Evolutionary conservation across 2,329 filamentous ascomycete species (phyloP).

Genomic region (Ophiocordyceps camponoti-rufipedis): DNA sequence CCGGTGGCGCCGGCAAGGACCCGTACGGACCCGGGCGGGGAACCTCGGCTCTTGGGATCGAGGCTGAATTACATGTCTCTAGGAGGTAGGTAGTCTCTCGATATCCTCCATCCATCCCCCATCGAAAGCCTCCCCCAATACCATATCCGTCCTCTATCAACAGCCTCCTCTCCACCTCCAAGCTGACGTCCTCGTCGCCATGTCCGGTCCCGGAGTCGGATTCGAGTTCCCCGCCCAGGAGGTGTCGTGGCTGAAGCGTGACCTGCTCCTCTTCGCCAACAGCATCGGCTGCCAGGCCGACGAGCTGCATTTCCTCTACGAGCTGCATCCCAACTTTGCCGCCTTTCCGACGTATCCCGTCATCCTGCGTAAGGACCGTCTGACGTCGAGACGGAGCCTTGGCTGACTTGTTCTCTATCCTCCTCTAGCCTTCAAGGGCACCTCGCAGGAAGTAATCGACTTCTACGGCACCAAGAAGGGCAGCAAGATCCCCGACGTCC

Average conservation of each 20-base stretch:
- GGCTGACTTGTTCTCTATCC: background rate
- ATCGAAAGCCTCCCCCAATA: too few relatives aligned
- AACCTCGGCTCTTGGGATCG: too few relatives aligned
- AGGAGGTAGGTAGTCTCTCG: too few relatives aligned
- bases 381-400: background rate
- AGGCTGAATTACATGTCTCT: too few relatives aligned
- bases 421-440: constrained; percentile 52
- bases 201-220: constrained; percentile 40
- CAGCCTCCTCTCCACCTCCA: background rate
- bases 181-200: constrained; percentile 3
- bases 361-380: constrained; percentile 44
- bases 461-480: constrained; percentile 58
- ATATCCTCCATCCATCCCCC: too few relatives aligned
- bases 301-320: constrained; percentile 86
- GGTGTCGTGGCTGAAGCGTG: constrained; percentile 75
- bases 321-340: constrained; percentile 70
- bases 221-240: constrained; percentile 62
- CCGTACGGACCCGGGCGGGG: constrained; percentile 46
- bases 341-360: constrained; percentile 82
- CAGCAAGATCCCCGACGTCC: constrained; percentile 54
- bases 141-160: background rate
- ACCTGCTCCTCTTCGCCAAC: constrained; percentile 76
- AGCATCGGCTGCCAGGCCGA: constrained; percentile 73
- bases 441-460: constrained; percentile 59
- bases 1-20: constrained; percentile 47